Evolutionary conservation across 106 monocot genomes (phyloP).

Genomic region (Agapanthus africanus): DNA sequence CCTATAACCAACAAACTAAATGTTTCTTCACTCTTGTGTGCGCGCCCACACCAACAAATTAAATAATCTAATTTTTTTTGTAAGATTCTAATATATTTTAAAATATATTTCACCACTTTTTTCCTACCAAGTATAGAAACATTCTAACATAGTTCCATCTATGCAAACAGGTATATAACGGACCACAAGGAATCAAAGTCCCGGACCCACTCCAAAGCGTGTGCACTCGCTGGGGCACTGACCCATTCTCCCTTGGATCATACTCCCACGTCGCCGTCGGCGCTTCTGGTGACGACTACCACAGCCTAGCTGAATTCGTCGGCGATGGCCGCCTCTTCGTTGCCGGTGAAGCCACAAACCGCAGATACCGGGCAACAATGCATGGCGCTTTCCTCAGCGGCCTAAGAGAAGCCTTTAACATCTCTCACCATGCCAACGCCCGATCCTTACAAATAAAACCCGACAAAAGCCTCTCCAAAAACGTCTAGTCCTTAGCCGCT

Average conservation of each 20-base stretch:
- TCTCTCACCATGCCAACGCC: constrained; percentile 69
- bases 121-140: too few species aligned
- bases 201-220: constrained; percentile 98
- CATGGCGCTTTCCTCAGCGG: constrained; percentile 96
- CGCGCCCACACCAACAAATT: too few species aligned
- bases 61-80: background rate
- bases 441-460: constrained; percentile 50
- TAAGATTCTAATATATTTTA: background rate
- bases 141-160: too few species aligned
- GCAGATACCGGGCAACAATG: constrained; percentile 99
- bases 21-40: too few species aligned
- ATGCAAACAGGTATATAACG: background rate
- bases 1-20: too few species aligned
- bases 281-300: constrained; percentile 95
- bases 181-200: constrained; percentile 57
- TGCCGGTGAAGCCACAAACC: constrained; percentile 90
- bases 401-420: constrained; percentile 83
- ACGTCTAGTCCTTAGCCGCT: constrained; percentile 67
- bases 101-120: too few species aligned
- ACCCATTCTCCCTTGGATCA: constrained; percentile 86
- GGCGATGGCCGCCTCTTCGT: constrained; percentile 94
- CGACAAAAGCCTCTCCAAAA: constrained; percentile 66
- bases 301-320: constrained; percentile 84
- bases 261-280: constrained; percentile 96
- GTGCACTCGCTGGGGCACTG: constrained; percentile 95